Base-by-base conservation (phyloP, 2,329 filamentous ascomycete species). In the Aspergillus niger region DNA sequence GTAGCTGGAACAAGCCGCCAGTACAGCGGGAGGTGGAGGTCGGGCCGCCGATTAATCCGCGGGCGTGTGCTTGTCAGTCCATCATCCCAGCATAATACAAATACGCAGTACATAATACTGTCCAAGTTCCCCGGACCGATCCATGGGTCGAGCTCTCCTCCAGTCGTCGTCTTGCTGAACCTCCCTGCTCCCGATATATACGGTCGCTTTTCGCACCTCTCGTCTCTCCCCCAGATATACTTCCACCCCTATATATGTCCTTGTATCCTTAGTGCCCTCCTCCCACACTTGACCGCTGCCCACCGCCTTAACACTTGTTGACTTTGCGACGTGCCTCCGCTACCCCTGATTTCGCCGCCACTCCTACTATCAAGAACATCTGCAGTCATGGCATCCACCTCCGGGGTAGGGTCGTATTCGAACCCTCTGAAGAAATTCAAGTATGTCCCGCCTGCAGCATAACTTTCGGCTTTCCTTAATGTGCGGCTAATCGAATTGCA, bases 361-460 rank as follows among this genome's bases (percentile, higher is more conserved):
- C 65, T 68, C 56, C 61, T 50, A 39, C 52, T 52, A 59, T 60
- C 60, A 66, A 66, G 57, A 68, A 62, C 64, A 65, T 59, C 63
- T 52, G 71, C 74, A 79, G 86, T 76, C 76, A 97, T 97, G 93
- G 91, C 93, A 79, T 76, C 77, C 63, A 88, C 92, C 81, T 82
- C 87, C 71, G 81, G 80, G 61, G 89, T 88, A 74, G 91, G 90
- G 79, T 91, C 91, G 67, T 99, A 98, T 85, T 97, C 96, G 79
- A 98, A 98, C 84, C 95, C 95, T 73, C 84, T 99, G 82, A 99
- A 99, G 91, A 99, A 99, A 81, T 99, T 98, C 90, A 99, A 99
- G 93, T 97, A 84, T 61, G 80, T 69, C 30, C 26, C 20, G 24
- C 26, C 20, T 22, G 32, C 5, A 30, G 60, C 20, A 38, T 44